Conservation (phyloP, 768 basidiomycete species). For the Daedalea quercina region DNA sequence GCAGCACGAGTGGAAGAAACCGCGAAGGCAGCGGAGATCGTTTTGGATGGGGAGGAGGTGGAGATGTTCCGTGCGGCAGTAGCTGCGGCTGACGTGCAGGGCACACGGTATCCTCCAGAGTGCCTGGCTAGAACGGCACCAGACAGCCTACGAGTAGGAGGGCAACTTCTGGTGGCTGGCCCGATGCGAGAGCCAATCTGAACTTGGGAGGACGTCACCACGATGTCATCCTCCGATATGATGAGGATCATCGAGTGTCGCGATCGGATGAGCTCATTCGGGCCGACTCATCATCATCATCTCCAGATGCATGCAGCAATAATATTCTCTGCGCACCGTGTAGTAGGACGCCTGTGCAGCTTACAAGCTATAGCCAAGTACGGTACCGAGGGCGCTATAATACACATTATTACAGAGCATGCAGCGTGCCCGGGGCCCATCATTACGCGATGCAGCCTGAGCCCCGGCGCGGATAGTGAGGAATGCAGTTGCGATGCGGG, state of each 20-base stretch:
- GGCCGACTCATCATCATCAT: no score
- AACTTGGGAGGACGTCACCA: not conserved
- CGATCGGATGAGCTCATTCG: no score
- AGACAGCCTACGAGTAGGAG: not conserved
- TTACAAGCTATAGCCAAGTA: constrained; percentile 14
- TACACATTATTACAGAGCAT: constrained; percentile 16
- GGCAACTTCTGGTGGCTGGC: not conserved
- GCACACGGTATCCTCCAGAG: not conserved
- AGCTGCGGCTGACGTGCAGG: not conserved
- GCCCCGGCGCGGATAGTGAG: constrained; percentile 3
- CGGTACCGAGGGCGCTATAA: constrained; percentile 2
- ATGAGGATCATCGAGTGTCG: not conserved
- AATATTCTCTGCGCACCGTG: not conserved
- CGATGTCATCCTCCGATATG: not conserved
- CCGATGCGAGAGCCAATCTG: not conserved
- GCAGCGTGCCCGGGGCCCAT: constrained; percentile 1
- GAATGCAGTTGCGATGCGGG: not conserved
- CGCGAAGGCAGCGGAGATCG: constrained; percentile 3
- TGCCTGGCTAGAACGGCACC: not conserved
- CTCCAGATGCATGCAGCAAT: not conserved
- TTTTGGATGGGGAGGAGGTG: not conserved
- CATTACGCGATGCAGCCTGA: constrained; percentile 9
- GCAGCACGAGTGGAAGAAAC: not conserved
- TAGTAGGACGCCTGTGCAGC: not conserved
- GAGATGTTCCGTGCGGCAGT: not conserved